Evolutionary conservation across 208 protist species (phyloP).

Genomic region (Leishmania turanica): DNA sequence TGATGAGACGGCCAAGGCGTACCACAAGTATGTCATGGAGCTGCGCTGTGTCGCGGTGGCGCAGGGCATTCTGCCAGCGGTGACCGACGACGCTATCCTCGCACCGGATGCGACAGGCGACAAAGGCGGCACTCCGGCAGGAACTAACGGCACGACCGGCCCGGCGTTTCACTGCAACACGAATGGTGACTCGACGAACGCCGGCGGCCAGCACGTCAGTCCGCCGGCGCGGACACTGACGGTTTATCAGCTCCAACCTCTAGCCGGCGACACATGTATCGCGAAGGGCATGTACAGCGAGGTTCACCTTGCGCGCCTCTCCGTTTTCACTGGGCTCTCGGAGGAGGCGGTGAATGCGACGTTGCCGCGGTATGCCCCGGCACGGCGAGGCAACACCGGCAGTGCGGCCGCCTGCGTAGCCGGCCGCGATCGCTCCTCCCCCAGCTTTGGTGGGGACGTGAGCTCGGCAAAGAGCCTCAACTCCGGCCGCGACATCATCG

Average conservation of each 20-base stretch:
- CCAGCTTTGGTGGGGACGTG: neutral
- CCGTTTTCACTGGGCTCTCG: conserved; percentile 32
- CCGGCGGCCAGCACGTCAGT: neutral
- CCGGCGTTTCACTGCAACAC: neutral
- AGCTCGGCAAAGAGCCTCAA: neutral
- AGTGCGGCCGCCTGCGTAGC: neutral
- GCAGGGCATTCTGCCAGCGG: conserved; percentile 28
- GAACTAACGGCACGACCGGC: neutral
- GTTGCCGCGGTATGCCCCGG: conserved; percentile 12
- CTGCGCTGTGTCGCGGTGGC: conserved; percentile 29
- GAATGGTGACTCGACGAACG: neutral
- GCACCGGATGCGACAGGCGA: neutral
- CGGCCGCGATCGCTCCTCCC: conserved; percentile 6
- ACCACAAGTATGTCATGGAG: conserved; percentile 29
- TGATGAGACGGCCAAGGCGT: conserved; percentile 27
- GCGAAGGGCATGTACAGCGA: conserved; percentile 53
- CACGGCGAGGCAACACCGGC: neutral
- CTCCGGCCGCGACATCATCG: neutral
- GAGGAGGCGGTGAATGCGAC: conserved; percentile 15
- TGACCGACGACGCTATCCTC: conserved; percentile 10
- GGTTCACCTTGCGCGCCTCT: conserved; percentile 59
- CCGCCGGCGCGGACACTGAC: conserved; percentile 13
- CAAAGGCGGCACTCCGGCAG: neutral
- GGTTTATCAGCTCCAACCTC: conserved; percentile 40
- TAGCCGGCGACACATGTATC: conserved; percentile 30